Evolutionary conservation across 1,284 basidiomycete species (phyloP), one percentile per base, ranked within the genome.

Genomic region (Boletus semigastroideus): DNA sequence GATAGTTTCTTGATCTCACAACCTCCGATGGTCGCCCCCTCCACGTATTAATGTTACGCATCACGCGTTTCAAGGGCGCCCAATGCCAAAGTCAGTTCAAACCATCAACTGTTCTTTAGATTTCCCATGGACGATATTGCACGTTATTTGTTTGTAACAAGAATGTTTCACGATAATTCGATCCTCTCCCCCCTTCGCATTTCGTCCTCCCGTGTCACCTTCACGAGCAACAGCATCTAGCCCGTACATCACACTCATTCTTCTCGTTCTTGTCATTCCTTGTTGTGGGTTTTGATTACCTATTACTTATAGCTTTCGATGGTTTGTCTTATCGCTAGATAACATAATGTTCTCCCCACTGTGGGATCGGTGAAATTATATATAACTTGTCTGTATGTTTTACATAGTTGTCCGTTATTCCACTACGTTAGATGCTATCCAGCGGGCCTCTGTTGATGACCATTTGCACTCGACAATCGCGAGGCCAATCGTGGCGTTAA

Each of bases 1-100:
- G 63, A 70, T 10, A 63, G 57, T 36, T 50, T 69, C 48, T 48
- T 68, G 19, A 45, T 48, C 38, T 19, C 59, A 27, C 65, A 67
- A 53, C 13, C 54, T 1, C 68, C 67, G 46, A 66, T 68, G 61
- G 47, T 58, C 17, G 30, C 52, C 37, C 33, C 56, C 27, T 46
- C 51, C 14, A 49, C 57, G 8, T 66, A 65, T 49, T 67, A 51
- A 55, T 36, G 48, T 51, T 40, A 51, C 19, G 16, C 19, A 34
- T 40, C 55, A 51, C 49, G 47, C 55, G 48, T 8, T 41, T 37
- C 39, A 42, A 38, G 25, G 31, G 34, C 39, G 45, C 59, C 42
- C 39, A 36, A 40, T 34, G 14, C 31, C 38, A 30, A 52, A 51
- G 16, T 22, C 12, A 30, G 20, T 34, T 46, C 53, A 25, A 46